phyloP scores from a whole-genome alignment of 2,329 filamentous ascomycete genomes.

The Aquanectria penicillioides region DNA sequence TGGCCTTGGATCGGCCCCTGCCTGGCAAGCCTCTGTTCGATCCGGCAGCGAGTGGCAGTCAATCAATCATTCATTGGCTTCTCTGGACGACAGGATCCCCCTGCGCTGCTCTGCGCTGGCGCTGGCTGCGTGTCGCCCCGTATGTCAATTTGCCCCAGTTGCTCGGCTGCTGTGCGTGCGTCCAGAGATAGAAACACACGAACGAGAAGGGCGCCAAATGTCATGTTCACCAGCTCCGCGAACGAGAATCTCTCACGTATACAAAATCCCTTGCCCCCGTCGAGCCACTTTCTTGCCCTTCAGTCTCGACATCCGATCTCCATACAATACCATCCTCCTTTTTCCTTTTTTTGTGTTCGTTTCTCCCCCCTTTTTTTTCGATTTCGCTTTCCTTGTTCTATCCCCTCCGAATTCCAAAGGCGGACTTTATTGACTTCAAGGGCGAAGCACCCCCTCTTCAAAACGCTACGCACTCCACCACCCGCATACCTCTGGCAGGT shows the following conservation, averaged over 20 bases:
- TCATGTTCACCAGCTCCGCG: not conserved
- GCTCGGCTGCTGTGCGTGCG: too few species aligned
- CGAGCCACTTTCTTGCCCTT: conserved; percentile 8
- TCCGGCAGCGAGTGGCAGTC: conserved; percentile 2
- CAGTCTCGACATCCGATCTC: conserved; percentile 25
- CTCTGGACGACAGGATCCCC: not conserved
- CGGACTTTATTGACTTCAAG: conserved; percentile 13
- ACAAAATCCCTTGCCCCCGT: conserved; percentile 17
- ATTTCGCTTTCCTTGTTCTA: conserved; percentile 10
- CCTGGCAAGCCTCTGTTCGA: too few species aligned
- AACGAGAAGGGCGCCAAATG: conserved; percentile 10
- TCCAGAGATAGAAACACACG: not conserved
- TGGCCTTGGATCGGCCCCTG: not conserved
- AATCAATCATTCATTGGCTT: not conserved
- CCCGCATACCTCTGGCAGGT: conserved; percentile 29
- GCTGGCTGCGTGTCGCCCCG: conserved; percentile 1
- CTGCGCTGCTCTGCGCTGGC: conserved; percentile 19
- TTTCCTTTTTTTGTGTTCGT: conserved; percentile 10
- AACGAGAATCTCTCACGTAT: conserved; percentile 13
- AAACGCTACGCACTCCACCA: conserved; percentile 6
- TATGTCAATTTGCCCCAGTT: not conserved
- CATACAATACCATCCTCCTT: conserved; percentile 14
- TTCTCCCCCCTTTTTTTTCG: conserved; percentile 5
- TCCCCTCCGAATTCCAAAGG: conserved; percentile 31
- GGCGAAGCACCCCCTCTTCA: conserved; percentile 8